Percentiles rank a stretch among this genome's conserved stretches.
These are phyloP conservation scores for Tillandsia leiboldiana DNA, from an alignment of 176 grass and related monocot species.

Conservation along the genomic window DNA sequence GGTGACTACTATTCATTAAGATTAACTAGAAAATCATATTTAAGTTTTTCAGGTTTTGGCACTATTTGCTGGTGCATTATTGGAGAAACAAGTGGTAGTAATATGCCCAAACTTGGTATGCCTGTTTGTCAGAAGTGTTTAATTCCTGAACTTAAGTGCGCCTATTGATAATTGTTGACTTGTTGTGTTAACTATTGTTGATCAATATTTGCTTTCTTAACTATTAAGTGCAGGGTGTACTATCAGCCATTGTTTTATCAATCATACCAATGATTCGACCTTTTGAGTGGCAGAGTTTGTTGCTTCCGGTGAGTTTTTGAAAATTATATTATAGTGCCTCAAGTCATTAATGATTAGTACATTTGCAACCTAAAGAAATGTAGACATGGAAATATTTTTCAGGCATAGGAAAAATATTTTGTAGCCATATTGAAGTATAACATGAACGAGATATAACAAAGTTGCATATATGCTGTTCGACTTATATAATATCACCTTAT, in stretches of 20 bases:
- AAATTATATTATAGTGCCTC: not conserved
- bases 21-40: constrained; percentile 14
- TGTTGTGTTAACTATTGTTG: constrained; percentile 8
- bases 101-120: constrained; percentile 96
- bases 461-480: too few relatives aligned
- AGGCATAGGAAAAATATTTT: too few relatives aligned
- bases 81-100: constrained; percentile 91
- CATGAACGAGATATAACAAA: too few relatives aligned
- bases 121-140: constrained; percentile 9
- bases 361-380: too few relatives aligned
- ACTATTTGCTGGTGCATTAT: constrained; percentile 65
- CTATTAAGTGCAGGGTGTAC: constrained; percentile 66
- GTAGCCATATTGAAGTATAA: too few relatives aligned
- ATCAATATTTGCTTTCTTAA: constrained; percentile 21
- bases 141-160: constrained; percentile 5
- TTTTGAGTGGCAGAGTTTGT: constrained; percentile 96
- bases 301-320: constrained; percentile 81
- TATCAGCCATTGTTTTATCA: constrained; percentile 87
- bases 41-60: constrained; percentile 58
- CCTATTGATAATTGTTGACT: not conserved
- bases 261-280: constrained; percentile 91
- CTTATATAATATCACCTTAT: too few relatives aligned
- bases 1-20: not conserved
- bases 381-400: too few relatives aligned
- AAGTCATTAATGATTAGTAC: too few relatives aligned